A percentile compares a stretch with the other conserved stretches of the same genome.
These are phyloP conservation scores for Tolypocladium nubicola DNA, from an alignment of 2,329 filamentous ascomycete genomes.

Conservation along the genomic window DNA sequence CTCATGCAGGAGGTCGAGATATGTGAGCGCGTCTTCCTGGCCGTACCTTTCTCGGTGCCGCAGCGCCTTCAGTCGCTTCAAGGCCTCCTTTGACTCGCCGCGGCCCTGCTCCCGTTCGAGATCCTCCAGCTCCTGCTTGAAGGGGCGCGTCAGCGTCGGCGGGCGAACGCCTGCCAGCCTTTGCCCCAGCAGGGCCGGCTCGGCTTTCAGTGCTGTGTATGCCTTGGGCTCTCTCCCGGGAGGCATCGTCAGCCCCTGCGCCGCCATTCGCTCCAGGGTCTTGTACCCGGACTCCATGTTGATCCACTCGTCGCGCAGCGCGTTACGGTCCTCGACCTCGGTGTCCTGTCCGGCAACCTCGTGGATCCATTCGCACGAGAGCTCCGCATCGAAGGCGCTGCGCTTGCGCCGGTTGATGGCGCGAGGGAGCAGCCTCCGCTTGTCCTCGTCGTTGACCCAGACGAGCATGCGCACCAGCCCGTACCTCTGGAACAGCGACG, in stretches of 20 bases:
- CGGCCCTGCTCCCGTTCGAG: conserved; percentile 19
- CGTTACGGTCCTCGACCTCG: conserved; percentile 13
- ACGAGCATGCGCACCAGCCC: conserved; percentile 72
- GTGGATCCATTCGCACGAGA: conserved; percentile 46
- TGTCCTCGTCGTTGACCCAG: conserved; percentile 56
- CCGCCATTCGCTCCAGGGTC: conserved; percentile 35
- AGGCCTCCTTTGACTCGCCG: background rate
- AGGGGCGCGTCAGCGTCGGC: conserved; percentile 26
- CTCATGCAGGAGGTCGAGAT: conserved; percentile 21
- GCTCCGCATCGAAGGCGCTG: conserved; percentile 46
- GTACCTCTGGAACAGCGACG: conserved; percentile 58
- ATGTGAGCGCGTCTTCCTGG: conserved; percentile 9
- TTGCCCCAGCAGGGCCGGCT: conserved; percentile 11
- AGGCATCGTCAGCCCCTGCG: conserved; percentile 31
- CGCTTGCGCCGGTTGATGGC: conserved; percentile 44
- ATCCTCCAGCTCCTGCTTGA: conserved; percentile 29
- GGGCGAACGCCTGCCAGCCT: conserved; percentile 17
- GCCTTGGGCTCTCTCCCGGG: conserved; percentile 27
- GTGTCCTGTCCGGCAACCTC: conserved; percentile 42
- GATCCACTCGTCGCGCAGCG: conserved; percentile 35
- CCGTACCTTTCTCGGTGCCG: conserved; percentile 15
- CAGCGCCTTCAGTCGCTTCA: conserved; percentile 15
- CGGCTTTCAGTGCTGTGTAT: conserved; percentile 11
- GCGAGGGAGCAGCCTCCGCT: conserved; percentile 48
- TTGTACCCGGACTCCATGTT: conserved; percentile 32